These are phyloP conservation scores for Epichloe hybrida DNA, from an alignment of 2,329 filamentous ascomycete species.

Conservation along the genomic window DNA sequence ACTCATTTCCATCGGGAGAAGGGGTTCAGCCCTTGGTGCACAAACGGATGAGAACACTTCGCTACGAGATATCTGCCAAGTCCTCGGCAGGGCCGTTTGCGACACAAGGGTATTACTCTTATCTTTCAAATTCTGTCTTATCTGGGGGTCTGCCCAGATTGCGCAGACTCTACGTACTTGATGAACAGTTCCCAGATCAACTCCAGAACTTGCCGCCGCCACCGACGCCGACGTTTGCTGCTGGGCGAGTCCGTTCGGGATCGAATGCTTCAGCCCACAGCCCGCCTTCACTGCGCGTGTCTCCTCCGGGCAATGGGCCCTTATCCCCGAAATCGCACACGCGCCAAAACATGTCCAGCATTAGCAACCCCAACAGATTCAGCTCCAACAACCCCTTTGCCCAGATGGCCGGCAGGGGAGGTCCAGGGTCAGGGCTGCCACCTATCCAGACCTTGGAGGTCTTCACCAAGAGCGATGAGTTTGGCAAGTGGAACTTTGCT, in stretches of 20 bases:
- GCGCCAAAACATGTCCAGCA: conserved; percentile 14
- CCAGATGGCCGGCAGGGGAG: conserved; percentile 11
- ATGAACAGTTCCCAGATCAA: conserved; percentile 68
- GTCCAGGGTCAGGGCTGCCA: conserved; percentile 13
- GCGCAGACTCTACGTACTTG: conserved; percentile 69
- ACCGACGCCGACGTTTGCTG: conserved; percentile 30
- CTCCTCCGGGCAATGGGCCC: conserved; percentile 11
- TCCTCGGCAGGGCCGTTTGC: conserved; percentile 43
- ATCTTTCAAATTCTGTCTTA: conserved; percentile 72
- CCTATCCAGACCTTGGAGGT: conserved; percentile 44
- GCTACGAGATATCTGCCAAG: conserved; percentile 66
- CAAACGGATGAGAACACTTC: conserved; percentile 53
- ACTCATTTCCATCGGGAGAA: conserved; percentile 34
- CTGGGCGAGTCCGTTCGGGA: conserved; percentile 18
- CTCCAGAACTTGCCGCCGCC: conserved; percentile 61
- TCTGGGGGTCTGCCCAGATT: conserved; percentile 64
- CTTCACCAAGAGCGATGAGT: conserved; percentile 46
- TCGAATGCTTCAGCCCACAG: conserved; percentile 16
- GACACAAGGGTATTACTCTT: conserved; percentile 61
- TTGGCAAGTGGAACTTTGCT: conserved; percentile 45
- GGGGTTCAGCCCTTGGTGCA: conserved; percentile 51
- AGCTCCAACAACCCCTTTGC: conserved; percentile 50
- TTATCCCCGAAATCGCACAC: conserved; percentile 13
- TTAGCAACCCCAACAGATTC: conserved; percentile 27
- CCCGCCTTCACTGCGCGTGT: conserved; percentile 7